These are phyloP conservation scores for Boletus pseudopeckii DNA, from an alignment of 768 basidiomycete genomes.

Conservation along the genomic window DNA sequence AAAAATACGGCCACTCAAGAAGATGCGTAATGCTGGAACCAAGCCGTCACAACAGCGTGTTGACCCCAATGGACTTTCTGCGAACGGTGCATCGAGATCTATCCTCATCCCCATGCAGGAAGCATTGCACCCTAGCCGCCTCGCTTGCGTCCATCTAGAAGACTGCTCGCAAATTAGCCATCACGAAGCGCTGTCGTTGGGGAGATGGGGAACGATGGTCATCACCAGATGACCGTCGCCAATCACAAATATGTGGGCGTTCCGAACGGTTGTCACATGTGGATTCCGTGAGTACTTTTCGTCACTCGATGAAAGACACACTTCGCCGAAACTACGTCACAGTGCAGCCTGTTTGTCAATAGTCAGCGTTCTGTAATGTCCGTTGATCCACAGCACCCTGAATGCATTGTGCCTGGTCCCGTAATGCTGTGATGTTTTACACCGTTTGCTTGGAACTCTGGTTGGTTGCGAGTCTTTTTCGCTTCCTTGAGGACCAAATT, in stretches of 20 bases:
- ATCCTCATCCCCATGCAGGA: conserved; percentile 38
- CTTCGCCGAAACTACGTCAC: conserved; percentile 17
- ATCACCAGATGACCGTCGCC: conserved; percentile 13
- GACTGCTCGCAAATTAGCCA: conserved; percentile 38
- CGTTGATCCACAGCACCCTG: conserved; percentile 20
- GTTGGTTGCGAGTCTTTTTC: background rate
- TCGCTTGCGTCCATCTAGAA: conserved; percentile 43
- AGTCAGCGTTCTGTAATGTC: conserved; percentile 22
- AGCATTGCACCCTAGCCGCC: conserved; percentile 31
- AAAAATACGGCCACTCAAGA: conserved; percentile 38
- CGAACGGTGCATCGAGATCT: conserved; percentile 26
- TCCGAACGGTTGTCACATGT: conserved; percentile 10
- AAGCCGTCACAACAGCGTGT: conserved; percentile 10
- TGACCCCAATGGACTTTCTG: conserved; percentile 9
- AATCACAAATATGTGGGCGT: conserved; percentile 3
- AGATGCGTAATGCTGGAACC: conserved; percentile 14
- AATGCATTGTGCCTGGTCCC: conserved; percentile 9
- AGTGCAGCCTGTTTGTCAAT: conserved; percentile 12
- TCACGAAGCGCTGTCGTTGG: conserved; percentile 38
- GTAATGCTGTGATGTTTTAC: conserved; percentile 9
- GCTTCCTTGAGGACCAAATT: conserved; percentile 1
- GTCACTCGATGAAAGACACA: conserved; percentile 5
- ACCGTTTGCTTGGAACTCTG: background rate
- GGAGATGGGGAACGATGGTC: conserved; percentile 34
- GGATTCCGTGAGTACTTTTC: conserved; percentile 22